These are phyloP conservation scores for Angomonas deanei DNA, from an alignment of 208 protist species.

Conservation along the genomic window DNA sequence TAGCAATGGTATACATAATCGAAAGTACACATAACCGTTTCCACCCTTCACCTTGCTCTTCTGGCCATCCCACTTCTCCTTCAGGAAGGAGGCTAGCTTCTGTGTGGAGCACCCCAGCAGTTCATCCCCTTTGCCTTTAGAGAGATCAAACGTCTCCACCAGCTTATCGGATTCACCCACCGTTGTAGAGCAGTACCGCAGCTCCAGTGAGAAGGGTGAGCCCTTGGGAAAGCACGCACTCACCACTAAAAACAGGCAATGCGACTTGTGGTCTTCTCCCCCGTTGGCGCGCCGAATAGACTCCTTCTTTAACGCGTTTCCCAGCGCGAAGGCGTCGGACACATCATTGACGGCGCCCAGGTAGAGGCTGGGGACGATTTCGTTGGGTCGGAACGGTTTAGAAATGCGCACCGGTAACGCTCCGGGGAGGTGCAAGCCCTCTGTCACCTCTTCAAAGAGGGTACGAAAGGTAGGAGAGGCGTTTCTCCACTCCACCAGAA, in stretches of 20 bases:
- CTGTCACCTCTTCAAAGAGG: neutral
- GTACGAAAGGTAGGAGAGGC: neutral
- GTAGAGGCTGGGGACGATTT: conserved; percentile 2
- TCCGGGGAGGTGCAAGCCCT: neutral
- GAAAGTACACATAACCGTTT: neutral
- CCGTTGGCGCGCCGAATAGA: neutral
- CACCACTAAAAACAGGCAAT: neutral
- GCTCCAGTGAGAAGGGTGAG: neutral
- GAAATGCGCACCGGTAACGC: neutral
- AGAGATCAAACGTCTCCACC: neutral
- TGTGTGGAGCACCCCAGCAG: too few relatives aligned
- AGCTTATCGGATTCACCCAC: neutral
- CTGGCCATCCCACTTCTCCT: too few relatives aligned
- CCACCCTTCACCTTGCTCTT: neutral
- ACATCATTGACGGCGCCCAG: conserved; percentile 1
- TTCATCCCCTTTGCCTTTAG: too few relatives aligned
- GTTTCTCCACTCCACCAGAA: neutral
- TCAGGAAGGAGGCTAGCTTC: too few relatives aligned
- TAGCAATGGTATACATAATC: neutral
- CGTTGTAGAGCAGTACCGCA: neutral
- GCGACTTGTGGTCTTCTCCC: neutral
- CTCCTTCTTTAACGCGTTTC: neutral
- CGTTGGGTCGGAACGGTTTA: neutral
- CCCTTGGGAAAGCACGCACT: neutral
- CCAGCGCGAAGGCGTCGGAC: neutral